Evolutionary conservation across 768 basidiomycete species (phyloP), one percentile per base, ranked within the genome.

Genomic region (Nevesoporus exiguus): DNA sequence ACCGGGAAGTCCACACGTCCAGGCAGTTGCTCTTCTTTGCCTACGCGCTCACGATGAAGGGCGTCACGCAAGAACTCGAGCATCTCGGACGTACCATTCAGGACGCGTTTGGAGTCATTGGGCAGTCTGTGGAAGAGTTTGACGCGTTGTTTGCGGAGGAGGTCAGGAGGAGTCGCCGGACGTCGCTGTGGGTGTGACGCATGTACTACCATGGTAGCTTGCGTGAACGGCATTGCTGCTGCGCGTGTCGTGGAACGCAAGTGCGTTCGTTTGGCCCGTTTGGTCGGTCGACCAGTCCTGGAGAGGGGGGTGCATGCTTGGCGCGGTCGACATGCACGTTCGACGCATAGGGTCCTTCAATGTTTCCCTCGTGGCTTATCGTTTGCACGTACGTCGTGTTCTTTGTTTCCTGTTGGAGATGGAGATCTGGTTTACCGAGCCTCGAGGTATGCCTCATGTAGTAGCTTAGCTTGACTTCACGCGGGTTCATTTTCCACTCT

Each of bases 41-140:
- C 1, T 98, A 98, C 62, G 91, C 91, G 0, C 75, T 94, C 55
- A 89, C 91, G 50, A 95, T 97, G 93, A 88, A 92, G 67, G 93
- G 93, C 7, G 90, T 97, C 36, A 97, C 94, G 9, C 79, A 82
- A 48, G 93, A 98, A 64, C 79, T 99, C 14, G 93, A 97, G 50
- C 80, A 74, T 49, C 75, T 98, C 1, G 96, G 97, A 0, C 71
- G 71, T 36, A 88, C 83, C 24, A 74, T 96, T 55, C 96, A 98
- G 67, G 82, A 85, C 48, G 86, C 91, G 10, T 99, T 97, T 68
- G 96, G 96, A 10, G 91, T 95, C 5, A 93, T 97, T 58, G 91
- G 92, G 7, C 84, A 92, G 56, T 82, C 80, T 19, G 77, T 83
- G 3, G 84, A 86, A 55, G 88, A 91, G 64, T 96, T 96, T 61